These are phyloP conservation scores for Sclerotinia nivalis DNA, from an alignment of 2,329 filamentous ascomycete genomes.

Conservation along the genomic window DNA sequence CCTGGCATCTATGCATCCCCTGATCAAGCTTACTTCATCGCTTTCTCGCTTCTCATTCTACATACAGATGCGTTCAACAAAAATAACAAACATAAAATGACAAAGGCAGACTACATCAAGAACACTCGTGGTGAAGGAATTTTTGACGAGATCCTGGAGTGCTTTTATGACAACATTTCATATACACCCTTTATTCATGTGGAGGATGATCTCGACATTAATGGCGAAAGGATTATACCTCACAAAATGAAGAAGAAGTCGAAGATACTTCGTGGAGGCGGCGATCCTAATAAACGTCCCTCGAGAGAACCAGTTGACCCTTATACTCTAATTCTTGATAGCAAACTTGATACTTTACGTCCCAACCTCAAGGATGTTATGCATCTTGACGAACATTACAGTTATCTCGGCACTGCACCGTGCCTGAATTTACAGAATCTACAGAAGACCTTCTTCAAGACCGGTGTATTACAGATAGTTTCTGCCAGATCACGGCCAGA, in stretches of 20 bases:
- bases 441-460: constrained; percentile 86
- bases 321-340: constrained; percentile 90
- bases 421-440: constrained; percentile 77
- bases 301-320: constrained; percentile 88
- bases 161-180: constrained; percentile 97
- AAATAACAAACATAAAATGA: constrained; percentile 99
- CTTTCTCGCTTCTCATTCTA: constrained; percentile 92
- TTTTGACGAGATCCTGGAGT: constrained; percentile 89
- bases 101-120: constrained; percentile 90
- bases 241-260: constrained; percentile 71
- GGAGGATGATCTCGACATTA: constrained; percentile 84
- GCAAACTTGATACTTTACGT: constrained; percentile 77
- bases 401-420: constrained; percentile 76
- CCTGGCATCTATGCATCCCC: constrained; percentile 88
- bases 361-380: constrained; percentile 91
- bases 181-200: constrained; percentile 99
- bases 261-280: constrained; percentile 61
- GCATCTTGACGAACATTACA: constrained; percentile 87
- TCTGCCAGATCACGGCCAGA: constrained; percentile 91
- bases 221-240: constrained; percentile 69
- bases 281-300: constrained; percentile 64
- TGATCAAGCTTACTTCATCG: constrained; percentile 97
- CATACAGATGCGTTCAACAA: constrained; percentile 99
- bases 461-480: constrained; percentile 90
- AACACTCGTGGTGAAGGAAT: constrained; percentile 91